Percentiles rank a stretch among this genome's conserved stretches.
These are phyloP conservation scores for Venturia carpophila DNA, from an alignment of 2,329 filamentous ascomycete genomes.

Conservation along the genomic window DNA sequence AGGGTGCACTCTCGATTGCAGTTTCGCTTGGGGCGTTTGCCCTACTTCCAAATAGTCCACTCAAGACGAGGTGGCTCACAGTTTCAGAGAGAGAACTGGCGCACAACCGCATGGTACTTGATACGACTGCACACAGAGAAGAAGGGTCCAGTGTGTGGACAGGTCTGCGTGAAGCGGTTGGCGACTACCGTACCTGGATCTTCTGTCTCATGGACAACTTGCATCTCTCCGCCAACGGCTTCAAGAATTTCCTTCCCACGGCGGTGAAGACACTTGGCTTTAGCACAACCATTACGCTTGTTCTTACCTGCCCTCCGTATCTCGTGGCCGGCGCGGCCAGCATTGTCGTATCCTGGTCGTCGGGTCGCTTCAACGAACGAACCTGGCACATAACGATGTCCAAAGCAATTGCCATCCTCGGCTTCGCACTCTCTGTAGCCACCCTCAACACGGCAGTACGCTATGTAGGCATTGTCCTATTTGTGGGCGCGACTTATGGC, in stretches of 20 bases:
- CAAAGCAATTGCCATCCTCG: conserved; percentile 18
- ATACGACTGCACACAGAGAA: neutral
- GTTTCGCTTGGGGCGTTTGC: conserved; percentile 17
- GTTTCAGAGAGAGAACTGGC: conserved; percentile 21
- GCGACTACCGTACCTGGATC: neutral
- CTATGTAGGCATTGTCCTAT: conserved; percentile 16
- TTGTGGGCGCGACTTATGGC: neutral
- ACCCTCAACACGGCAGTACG: conserved; percentile 21
- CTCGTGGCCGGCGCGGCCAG: conserved; percentile 7
- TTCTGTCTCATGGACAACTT: conserved; percentile 4
- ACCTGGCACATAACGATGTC: conserved; percentile 13
- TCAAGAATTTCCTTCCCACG: conserved; percentile 14
- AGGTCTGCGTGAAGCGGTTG: neutral
- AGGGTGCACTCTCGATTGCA: conserved; percentile 18
- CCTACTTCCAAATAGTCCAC: conserved; percentile 21
- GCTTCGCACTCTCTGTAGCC: conserved; percentile 20
- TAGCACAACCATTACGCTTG: neutral
- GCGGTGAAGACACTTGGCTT: conserved; percentile 8
- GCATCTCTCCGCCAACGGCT: neutral
- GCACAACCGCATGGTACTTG: conserved; percentile 5
- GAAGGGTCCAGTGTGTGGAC: neutral
- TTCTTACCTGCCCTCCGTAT: conserved; percentile 13
- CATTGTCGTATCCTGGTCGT: conserved; percentile 19
- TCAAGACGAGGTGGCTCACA: conserved; percentile 20
- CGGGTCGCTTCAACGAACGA: conserved; percentile 18